Percentiles rank a stretch among this genome's conserved stretches.
Evolutionary conservation across 202 grass and related monocot species (phyloP).

Genomic region (Elaeis oleifera): DNA sequence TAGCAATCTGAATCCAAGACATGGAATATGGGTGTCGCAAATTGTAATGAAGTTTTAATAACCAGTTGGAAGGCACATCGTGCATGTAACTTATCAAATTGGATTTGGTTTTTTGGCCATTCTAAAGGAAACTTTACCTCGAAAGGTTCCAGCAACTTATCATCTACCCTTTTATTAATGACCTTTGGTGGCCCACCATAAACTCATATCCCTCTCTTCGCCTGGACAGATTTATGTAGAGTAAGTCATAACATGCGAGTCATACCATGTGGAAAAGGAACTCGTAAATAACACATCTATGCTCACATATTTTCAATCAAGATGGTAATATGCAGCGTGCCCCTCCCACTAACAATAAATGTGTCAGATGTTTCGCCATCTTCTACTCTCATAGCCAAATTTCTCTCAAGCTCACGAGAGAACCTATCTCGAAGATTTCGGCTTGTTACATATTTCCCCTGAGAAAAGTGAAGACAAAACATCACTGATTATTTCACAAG

Average conservation of each 20-base stretch:
- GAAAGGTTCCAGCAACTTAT: conserved; percentile 71
- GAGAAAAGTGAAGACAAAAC: conserved; percentile 25
- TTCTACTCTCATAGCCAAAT: conserved; percentile 98
- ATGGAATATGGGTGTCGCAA: conserved; percentile 1
- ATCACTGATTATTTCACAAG: not conserved
- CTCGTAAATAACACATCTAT: not conserved
- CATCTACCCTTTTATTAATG: conserved; percentile 83
- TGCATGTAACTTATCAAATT: no score
- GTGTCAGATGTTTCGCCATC: conserved; percentile 91
- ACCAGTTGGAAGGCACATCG: no score
- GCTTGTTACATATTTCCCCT: conserved; percentile 96
- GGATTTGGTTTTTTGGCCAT: no score
- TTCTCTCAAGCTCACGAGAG: conserved; percentile 82
- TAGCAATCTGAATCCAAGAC: conserved; percentile 57
- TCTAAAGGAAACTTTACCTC: conserved; percentile 40
- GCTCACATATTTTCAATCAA: conserved; percentile 94
- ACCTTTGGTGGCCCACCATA: conserved; percentile 99
- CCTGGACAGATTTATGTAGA: conserved; percentile 36
- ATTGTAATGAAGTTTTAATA: not conserved
- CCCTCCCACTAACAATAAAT: conserved; percentile 96
- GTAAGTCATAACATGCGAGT: not conserved
- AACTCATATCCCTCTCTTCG: conserved; percentile 98
- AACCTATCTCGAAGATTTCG: conserved; percentile 87
- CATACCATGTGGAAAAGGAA: not conserved
- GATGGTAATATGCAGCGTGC: conserved; percentile 90